Evolutionary conservation across 1,284 basidiomycete genomes (phyloP), one percentile per base, ranked within the genome.

Genomic region (Rhodofomes roseus): DNA sequence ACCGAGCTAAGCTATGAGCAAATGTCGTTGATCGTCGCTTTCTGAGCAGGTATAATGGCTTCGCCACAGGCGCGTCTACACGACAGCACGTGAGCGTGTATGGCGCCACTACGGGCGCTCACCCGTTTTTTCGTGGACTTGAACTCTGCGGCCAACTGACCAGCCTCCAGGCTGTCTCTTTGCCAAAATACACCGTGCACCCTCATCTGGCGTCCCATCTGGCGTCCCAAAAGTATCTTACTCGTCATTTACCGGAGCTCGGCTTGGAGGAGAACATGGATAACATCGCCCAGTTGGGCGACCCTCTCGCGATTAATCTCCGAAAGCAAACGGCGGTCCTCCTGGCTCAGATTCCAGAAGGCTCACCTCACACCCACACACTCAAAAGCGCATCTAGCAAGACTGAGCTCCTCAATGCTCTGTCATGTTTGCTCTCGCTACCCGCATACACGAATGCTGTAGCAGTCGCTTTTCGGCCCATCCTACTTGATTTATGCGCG

Each of bases 401-500:
- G 2, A 62, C 62, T 16, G 70, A 77, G 43, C 58, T 84, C 11
- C 74, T 86, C 1, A 56, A 62, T 25, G 46, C 40, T 2, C 50
- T 69, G 9, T 67, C 67, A 6, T 41, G 31, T 22, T 57, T 66
- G 9, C 74, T 87, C 25, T 71, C 78, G 0, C 63, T 74, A 14
- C 81, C 87, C 7, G 75, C 80, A 20, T 78, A 84, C 48, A 92
- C 90, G 1, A 64, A 79, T 25, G 64, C 73, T 23, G 76, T 92
- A 58, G 84, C 87, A 29, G 77, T 73, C 6, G 62, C 79, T 9
- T 92, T 87, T 71, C 76, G 87, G 60, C 90, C 91, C 12, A 72
- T 92, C 56, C 69, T 93, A 52, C 68, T 89, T 37, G 87, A 92
- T 73, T 71, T 93, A 31, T 89, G 83, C 66, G 85, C 87, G 12